Evolutionary conservation across 371 early-diverging fungal genomes (phyloP).

Genomic region (Chytridium lagenaria): DNA sequence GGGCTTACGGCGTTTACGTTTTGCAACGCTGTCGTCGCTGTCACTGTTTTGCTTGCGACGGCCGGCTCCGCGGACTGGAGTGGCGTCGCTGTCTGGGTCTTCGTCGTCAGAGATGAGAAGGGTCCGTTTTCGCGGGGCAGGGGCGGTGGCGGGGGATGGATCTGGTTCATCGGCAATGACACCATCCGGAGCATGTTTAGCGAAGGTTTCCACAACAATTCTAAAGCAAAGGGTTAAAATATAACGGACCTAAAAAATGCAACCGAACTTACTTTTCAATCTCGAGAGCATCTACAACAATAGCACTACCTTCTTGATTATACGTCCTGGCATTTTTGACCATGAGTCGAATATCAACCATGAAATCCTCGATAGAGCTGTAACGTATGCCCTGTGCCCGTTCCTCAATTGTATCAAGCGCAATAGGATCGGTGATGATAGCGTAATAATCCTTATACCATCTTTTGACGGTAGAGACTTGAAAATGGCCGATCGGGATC

Average conservation of each 20-base stretch:
- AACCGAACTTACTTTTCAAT: slow-evolving; percentile 44
- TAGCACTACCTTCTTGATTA: slow-evolving; percentile 77
- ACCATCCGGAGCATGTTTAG: neutral
- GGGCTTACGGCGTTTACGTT: too few species aligned
- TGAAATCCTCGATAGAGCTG: slow-evolving; percentile 59
- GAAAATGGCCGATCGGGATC: slow-evolving; percentile 44
- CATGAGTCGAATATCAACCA: slow-evolving; percentile 73
- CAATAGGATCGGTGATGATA: slow-evolving; percentile 65
- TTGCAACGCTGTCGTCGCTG: too few species aligned
- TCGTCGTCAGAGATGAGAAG: slow-evolving; percentile 7
- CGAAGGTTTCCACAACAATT: neutral
- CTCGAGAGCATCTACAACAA: slow-evolving; percentile 74
- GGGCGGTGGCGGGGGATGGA: neutral
- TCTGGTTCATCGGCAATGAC: neutral
- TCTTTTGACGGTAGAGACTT: slow-evolving; percentile 42
- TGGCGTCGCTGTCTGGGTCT: neutral
- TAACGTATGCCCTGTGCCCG: slow-evolving; percentile 56
- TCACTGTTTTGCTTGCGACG: too few species aligned
- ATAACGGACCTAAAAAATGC: neutral
- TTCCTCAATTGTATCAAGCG: slow-evolving; percentile 52
- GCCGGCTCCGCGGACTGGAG: too few species aligned
- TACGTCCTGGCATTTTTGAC: slow-evolving; percentile 79
- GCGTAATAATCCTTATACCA: slow-evolving; percentile 63
- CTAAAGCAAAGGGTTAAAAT: neutral
- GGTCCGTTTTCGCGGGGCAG: neutral